These are phyloP conservation scores for Larix kaempferi DNA, from an alignment of 75 land plant species.

Conservation along the genomic window DNA sequence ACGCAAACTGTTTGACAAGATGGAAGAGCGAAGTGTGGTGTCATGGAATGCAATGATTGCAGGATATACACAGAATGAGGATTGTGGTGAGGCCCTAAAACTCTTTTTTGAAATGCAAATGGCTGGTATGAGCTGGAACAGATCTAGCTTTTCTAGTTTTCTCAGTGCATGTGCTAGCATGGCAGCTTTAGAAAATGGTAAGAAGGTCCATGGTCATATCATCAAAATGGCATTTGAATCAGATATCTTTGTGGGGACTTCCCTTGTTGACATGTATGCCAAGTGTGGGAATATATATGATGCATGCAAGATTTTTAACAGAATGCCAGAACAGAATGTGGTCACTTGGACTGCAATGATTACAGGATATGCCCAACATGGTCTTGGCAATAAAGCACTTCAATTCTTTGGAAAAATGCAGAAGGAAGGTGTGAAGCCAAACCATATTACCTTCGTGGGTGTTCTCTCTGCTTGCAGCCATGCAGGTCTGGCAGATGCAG, in stretches of 20 bases:
- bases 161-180: slow-evolving; percentile 54
- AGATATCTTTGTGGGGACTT: slow-evolving; percentile 58
- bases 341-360: slow-evolving; percentile 68
- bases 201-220: slow-evolving; percentile 52
- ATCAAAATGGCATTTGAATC: slow-evolving; percentile 33
- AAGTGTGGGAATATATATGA: slow-evolving; percentile 37
- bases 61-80: slow-evolving; percentile 59
- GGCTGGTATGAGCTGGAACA: slow-evolving; percentile 39
- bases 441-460: slow-evolving; percentile 43
- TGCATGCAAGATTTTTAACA: slow-evolving; percentile 42
- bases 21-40: slow-evolving; percentile 57
- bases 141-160: slow-evolving; percentile 58
- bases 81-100: slow-evolving; percentile 22
- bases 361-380: slow-evolving; percentile 36
- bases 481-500: slow-evolving; percentile 26
- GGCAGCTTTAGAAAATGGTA: slow-evolving; percentile 23
- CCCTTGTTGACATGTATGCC: slow-evolving; percentile 71
- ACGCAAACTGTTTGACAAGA: slow-evolving; percentile 30
- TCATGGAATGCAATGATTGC: slow-evolving; percentile 69
- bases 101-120: slow-evolving; percentile 52
- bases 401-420: slow-evolving; percentile 27
- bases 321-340: slow-evolving; percentile 32
- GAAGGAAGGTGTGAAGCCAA: slow-evolving; percentile 27
- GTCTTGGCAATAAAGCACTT: slow-evolving; percentile 31
- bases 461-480: slow-evolving; percentile 51